These are phyloP conservation scores for Balakata baccata DNA, from an alignment of 345 rosid species.

Conservation along the genomic window DNA sequence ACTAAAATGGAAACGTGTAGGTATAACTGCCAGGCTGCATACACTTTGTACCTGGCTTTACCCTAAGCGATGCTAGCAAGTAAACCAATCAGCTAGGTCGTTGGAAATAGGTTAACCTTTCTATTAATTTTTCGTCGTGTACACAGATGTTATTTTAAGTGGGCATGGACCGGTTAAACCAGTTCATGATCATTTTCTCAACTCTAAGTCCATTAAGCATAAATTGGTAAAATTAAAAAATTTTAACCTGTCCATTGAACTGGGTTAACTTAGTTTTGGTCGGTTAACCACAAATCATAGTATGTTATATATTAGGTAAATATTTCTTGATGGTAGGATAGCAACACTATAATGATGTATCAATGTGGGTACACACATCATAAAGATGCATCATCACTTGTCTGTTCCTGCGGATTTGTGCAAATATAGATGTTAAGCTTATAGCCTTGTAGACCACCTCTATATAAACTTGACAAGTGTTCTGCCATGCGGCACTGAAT, in stretches of 20 bases:
- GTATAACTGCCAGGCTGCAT: neutral
- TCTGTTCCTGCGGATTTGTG: slow-evolving; percentile 13
- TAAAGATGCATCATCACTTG: neutral
- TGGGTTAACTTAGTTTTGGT: too few relatives aligned
- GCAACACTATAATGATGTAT: neutral
- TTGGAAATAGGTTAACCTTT: neutral
- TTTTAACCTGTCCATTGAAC: too few relatives aligned
- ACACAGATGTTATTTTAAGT: too few relatives aligned
- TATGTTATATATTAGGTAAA: too few relatives aligned
- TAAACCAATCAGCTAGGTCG: neutral
- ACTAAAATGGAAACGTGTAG: neutral
- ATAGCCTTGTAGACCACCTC: slow-evolving; percentile 6
- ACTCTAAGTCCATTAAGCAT: too few relatives aligned
- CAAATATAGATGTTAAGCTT: slow-evolving; percentile 6
- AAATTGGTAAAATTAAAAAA: too few relatives aligned
- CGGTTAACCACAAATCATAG: too few relatives aligned
- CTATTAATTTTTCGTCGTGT: neutral
- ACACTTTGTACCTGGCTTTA: neutral
- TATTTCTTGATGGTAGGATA: too few relatives aligned
- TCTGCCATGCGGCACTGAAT: slow-evolving; percentile 43
- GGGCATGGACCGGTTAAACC: too few relatives aligned
- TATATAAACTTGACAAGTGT: slow-evolving; percentile 40
- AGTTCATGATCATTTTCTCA: too few relatives aligned
- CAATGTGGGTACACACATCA: neutral
- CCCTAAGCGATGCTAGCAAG: neutral